Base-by-base conservation (phyloP, 23 red algal genomes). In the Agarophyton chilense region DNA sequence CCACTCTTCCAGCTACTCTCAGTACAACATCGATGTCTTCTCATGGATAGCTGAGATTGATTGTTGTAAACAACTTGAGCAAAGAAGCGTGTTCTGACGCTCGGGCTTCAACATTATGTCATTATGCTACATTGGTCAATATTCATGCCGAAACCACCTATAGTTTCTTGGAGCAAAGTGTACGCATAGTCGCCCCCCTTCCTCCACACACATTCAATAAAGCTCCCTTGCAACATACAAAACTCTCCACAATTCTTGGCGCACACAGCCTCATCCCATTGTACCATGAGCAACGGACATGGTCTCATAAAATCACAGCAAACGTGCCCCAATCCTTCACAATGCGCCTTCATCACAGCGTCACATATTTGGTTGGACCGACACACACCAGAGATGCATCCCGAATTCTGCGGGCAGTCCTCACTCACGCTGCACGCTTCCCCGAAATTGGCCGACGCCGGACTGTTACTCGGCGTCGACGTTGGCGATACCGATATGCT, bases 191-290 rank as follows among this genome's bases (percentile, higher is more conserved):
- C 68, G 7, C 68, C 68, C 7, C 68, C 68, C 41, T 74, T 74
- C 41, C 68, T 46, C 68, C 68, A 74, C 4, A 74, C 68, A 47
- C 68, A 74, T 1, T 74, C 9, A 29, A 74, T 74, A 18, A 17
- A 65, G n/a, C 40, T 46, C 22, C 68, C 68, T 10, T 74, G n/a
- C 18, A 74, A n/a, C 68, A 74, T 74, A 29, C 68, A 74, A 43
- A 74, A 49, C 68, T 74, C 68, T 29, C 68, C 68, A 39, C 68
- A 74, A n/a, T 74, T 43, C 68, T 43, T 74, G n/a, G 68, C 68
- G 24, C 68, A 74, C 33, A 74, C 43, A 21, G 68, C 68, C 36
- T 74, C 68, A 74, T 74, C 68, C 40, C 68, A 22, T 43, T n/a
- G 13, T 21, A 74, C 68, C 43, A 49, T 49, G 38, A 28, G 26